Evolutionary conservation across 2,329 filamentous ascomycete genomes (phyloP), one percentile per base, ranked within the genome.

Genomic region (Phaeosphaeria sp.): DNA sequence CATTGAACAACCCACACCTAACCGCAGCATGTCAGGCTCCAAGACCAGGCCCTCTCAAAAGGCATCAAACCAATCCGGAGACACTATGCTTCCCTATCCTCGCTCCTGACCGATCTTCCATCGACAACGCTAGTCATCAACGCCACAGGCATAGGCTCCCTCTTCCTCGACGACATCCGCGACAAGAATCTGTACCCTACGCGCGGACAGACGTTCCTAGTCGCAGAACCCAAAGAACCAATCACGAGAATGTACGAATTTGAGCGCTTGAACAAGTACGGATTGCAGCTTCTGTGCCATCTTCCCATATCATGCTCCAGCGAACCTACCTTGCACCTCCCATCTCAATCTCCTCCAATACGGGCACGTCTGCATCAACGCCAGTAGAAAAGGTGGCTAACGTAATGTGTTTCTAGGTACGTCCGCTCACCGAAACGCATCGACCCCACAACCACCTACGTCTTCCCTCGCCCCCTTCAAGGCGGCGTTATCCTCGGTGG

Each of bases 401-500:
- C 22, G 7, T 41, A 11, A 17, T 10, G 1, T 10, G 30, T 11
- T 7, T 20, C 13, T 13, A 70, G 67, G 67, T 73, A 71, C 21
- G 75, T 81, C 62, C 77, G 79, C 36, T 76, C 76, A 0, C 79
- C 78, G 2, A 72, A 75, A 25, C 74, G 80, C 23, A 71, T 80
- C 15, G 77, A 80, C 52, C 77, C 76, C 20, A 74, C 78, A 18
- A 78, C 76, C 0, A 79, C 80, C 0, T 81, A 82, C 55, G 71
- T 83, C 6, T 82, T 83, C 58, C 80, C 79, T 2, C 72, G 81
- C 2, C 73, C 77, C 1, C 70, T 78, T 6, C 85, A 88, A n/a
- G 93, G 93, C 21, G 93, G 93, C 15, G 94, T 92, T 0, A 84
- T 97, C 41, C 81, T 97, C 1, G 93, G 93, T 22, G 93, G 93